phyloP scores from a whole-genome alignment of 192 early-diverging fungal genomes.

The Podochytrium sp. region DNA sequence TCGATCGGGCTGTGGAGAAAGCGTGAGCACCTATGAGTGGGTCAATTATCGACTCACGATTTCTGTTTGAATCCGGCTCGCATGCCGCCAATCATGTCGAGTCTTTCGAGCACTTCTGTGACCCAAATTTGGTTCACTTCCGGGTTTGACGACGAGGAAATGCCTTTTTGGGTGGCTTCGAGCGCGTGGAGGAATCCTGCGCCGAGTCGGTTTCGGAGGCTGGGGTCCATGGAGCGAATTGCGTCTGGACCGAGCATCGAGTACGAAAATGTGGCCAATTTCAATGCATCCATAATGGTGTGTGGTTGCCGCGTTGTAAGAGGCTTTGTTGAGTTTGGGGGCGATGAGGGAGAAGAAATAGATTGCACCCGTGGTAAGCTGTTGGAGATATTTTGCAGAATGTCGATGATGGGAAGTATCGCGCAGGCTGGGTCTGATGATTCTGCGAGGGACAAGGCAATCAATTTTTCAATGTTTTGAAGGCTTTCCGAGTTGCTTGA shows the following conservation, averaged over 20 bases:
- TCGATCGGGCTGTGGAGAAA: background rate
- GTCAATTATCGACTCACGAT: background rate
- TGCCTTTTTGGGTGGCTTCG: background rate
- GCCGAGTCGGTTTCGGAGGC: background rate
- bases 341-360: background rate
- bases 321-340: background rate
- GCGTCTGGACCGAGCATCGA: conserved; percentile 7
- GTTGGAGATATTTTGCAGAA: background rate
- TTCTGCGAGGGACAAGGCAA: background rate
- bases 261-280: conserved; percentile 2
- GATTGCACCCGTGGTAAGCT: background rate
- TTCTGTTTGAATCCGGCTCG: background rate
- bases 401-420: conserved; percentile 6
- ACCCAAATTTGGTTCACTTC: conserved; percentile 15
- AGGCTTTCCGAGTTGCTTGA: background rate
- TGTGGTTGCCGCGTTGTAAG: background rate
- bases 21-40: background rate
- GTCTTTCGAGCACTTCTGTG: conserved; percentile 8
- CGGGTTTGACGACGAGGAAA: too few species aligned
- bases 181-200: background rate
- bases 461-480: background rate
- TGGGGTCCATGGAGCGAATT: background rate
- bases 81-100: background rate
- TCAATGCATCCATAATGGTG: conserved; percentile 1
- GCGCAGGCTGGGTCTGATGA: conserved; percentile 2